Percentiles rank a stretch among this genome's conserved stretches.
phyloP scores from a whole-genome alignment of 106 monocot genomes.

The Phalaenopsis aphrodite region DNA sequence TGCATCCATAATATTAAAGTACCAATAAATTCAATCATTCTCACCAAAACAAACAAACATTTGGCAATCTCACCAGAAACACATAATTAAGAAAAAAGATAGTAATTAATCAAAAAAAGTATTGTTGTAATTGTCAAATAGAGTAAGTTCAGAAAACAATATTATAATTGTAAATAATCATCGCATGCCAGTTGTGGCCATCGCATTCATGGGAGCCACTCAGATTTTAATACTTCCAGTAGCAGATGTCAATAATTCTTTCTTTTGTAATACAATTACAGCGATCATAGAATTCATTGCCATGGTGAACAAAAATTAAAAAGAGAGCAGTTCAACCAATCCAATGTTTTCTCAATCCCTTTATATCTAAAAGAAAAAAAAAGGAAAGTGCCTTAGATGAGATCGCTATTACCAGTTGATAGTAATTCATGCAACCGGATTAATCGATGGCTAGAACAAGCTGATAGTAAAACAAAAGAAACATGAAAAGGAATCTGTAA shows the following conservation, averaged over 20 bases:
- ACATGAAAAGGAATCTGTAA: neutral
- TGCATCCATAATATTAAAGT: neutral
- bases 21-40: neutral
- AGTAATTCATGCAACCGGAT: neutral
- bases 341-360: neutral
- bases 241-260: too few relatives aligned
- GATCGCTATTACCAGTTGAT: neutral
- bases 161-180: neutral
- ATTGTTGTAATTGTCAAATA: neutral
- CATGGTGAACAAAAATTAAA: neutral
- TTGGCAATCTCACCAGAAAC: neutral
- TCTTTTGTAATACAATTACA: neutral
- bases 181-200: too few relatives aligned
- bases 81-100: neutral
- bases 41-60: neutral
- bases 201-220: neutral
- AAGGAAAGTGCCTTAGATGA: neutral
- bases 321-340: neutral
- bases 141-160: neutral
- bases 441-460: neutral
- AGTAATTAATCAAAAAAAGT: neutral
- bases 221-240: neutral
- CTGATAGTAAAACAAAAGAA: neutral
- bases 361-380: neutral
- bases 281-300: neutral